Evolutionary conservation across 768 basidiomycete species (phyloP).

Genomic region (Macrolepiota dolichaula): DNA sequence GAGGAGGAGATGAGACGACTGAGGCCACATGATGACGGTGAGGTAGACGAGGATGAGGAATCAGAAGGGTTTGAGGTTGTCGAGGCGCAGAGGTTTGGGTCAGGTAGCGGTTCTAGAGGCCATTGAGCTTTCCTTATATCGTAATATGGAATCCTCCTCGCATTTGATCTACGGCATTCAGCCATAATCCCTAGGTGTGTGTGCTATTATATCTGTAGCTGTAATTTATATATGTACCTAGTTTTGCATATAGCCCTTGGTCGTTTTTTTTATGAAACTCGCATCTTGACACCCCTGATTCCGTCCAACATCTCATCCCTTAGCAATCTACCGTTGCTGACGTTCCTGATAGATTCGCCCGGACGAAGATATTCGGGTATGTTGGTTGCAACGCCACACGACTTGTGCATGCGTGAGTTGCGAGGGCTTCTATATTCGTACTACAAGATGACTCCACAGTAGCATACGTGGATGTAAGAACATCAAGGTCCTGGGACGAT

Average conservation of each 20-base stretch:
- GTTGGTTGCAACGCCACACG: neutral
- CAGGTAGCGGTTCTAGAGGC: neutral
- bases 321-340: no score
- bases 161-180: neutral
- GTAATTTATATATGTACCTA: neutral
- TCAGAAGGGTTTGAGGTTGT: constrained; percentile 1
- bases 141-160: neutral
- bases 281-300: neutral
- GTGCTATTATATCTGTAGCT: neutral
- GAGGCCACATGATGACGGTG: neutral
- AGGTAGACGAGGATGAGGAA: neutral
- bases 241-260: neutral
- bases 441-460: neutral
- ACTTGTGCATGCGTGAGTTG: neutral
- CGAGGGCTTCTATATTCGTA: neutral
- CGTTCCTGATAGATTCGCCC: no score
- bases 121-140: neutral
- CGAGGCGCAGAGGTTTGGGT: neutral
- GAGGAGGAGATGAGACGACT: constrained; percentile 6
- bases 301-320: no score
- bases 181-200: neutral
- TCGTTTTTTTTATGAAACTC: neutral
- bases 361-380: no score
- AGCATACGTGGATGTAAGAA: neutral
- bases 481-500: no score